phyloP scores from a whole-genome alignment of 31 red algal species.

The Asparagopsis taxiformis region DNA sequence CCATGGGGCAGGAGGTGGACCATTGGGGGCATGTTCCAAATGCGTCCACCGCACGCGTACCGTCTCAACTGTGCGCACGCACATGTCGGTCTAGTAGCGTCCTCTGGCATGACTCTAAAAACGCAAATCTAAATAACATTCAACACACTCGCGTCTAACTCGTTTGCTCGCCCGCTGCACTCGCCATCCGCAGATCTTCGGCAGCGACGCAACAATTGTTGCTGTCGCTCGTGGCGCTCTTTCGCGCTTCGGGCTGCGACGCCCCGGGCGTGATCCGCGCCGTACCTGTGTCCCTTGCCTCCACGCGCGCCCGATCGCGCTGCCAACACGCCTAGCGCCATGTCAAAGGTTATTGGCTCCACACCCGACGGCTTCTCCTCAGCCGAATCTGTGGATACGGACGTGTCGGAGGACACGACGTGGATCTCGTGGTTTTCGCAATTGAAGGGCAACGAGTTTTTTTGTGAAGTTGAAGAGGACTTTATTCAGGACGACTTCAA shows the following conservation, averaged over 20 bases:
- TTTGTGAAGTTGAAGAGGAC: slow-evolving; percentile 99
- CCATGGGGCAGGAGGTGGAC: too few relatives aligned
- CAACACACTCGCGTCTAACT: too few relatives aligned
- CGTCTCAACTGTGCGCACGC: too few relatives aligned
- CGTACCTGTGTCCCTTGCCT: background rate
- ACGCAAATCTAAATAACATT: too few relatives aligned
- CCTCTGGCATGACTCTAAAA: too few relatives aligned
- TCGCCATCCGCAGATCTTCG: too few relatives aligned
- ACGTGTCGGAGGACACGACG: slow-evolving; percentile 68
- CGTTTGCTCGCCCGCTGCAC: too few relatives aligned
- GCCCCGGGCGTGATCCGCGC: background rate
- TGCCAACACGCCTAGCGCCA: background rate
- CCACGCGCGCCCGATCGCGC: background rate
- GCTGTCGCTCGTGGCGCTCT: background rate
- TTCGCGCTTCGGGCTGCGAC: background rate
- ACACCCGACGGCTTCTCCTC: slow-evolving; percentile 47
- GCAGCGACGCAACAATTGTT: too few relatives aligned
- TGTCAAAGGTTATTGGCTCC: slow-evolving; percentile 35
- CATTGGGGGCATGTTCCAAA: too few relatives aligned
- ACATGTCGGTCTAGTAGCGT: too few relatives aligned
- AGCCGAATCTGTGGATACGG: slow-evolving; percentile 39
- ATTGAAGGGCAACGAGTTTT: slow-evolving; percentile 99
- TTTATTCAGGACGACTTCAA: slow-evolving; percentile 99
- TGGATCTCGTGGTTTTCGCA: slow-evolving; percentile 99
- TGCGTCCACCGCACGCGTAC: too few relatives aligned